Base-by-base conservation (phyloP, 1,284 basidiomycete species). In the Trichosporon sp. region DNA sequence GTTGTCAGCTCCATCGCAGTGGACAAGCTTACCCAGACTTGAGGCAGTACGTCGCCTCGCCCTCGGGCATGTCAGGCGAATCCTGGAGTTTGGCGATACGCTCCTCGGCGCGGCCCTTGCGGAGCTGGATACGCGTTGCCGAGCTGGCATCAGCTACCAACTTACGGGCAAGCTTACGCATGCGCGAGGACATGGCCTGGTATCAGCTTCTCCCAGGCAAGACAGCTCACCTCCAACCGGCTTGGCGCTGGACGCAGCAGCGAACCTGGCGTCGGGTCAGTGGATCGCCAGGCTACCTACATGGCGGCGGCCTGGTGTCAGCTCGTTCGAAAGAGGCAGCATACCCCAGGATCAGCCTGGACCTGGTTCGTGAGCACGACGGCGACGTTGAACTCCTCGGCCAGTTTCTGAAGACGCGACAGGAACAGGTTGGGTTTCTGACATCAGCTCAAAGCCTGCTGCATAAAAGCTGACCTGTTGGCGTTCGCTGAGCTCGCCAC, bases 51-150 rank as follows among this genome's bases (percentile, higher is more conserved):
- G 92, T 93, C 2, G 93, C 94, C 84, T 96, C 93, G 76, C 92
- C 93, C 84, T 96, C 93, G 7, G 93, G 92, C 76, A 91, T 88
- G 80, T 96, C 94, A 4, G 94, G 94, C 77, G 92, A 94, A 81
- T 97, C 94, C 54, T 94, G 92, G 2, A 97, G 87, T 81, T 96
- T 97, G n/a, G 94, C 94, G 37, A 96, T 93, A 70, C 94, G 91
- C 85, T 97, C 94, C 80, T 96, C 94, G 4, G 92, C 94, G 63
- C 94, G 90, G 74, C 94, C 93, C 92, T 84, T 84, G 65, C 82
- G 76, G n/a, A 83, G 77, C 71, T 79, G 75, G 59, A 83, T 80
- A 19, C 81, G 81, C 14, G 80, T 81, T 0, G 81, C 80, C 37
- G 79, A 81, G 16, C 79, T 80, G 67, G 43, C 4, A 64, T 70